Percentiles rank a stretch among this genome's conserved stretches.
Evolutionary conservation across 2,329 filamentous ascomycete genomes (phyloP).

Genomic region (Fusarium algeriense): DNA sequence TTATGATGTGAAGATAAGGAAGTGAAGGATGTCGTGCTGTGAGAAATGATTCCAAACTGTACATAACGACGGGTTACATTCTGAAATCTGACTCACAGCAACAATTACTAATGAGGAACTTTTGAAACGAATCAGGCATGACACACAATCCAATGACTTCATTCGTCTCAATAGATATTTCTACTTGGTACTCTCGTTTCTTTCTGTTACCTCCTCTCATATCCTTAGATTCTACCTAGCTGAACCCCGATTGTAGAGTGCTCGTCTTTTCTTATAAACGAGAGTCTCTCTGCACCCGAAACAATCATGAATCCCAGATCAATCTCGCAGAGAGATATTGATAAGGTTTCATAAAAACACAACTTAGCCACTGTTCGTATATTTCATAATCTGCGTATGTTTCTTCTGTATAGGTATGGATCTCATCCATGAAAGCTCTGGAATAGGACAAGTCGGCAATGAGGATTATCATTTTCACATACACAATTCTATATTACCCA

Average conservation of each 20-base stretch:
- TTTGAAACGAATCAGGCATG: not conserved
- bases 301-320: not conserved
- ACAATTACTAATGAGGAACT: not conserved
- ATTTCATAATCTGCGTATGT: no score
- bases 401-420: no score
- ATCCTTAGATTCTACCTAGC: not conserved
- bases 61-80: not conserved
- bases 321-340: no score
- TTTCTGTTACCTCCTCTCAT: not conserved
- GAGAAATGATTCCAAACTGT: slow-evolving; percentile 15
- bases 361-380: no score
- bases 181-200: not conserved
- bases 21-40: not conserved
- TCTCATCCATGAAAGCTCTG: not conserved
- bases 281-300: not conserved
- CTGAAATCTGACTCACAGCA: not conserved
- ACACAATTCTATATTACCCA: not conserved
- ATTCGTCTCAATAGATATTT: no score
- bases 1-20: not conserved
- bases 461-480: not conserved
- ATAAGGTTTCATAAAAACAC: no score
- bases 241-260: no score
- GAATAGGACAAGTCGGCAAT: not conserved
- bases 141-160: not conserved
- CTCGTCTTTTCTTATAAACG: not conserved